Evolutionary conservation across 2,329 filamentous ascomycete species (phyloP).

Genomic region (Acarospora socialis): DNA sequence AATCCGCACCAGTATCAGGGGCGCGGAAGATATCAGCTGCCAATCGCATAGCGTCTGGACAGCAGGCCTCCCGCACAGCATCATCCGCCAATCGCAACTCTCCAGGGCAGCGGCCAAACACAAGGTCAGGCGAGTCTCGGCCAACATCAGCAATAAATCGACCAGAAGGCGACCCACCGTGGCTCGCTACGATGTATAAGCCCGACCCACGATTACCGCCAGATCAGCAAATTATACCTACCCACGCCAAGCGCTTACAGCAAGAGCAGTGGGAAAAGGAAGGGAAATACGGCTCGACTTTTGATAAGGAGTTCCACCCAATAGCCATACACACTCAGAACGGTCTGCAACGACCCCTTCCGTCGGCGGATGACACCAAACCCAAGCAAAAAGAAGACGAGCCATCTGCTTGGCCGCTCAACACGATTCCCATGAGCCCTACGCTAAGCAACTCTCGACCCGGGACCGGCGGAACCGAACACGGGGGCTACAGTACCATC

Average conservation of each 20-base stretch:
- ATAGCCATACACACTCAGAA: conserved; percentile 26
- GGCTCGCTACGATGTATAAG: conserved; percentile 89
- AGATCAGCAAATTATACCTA: conserved; percentile 89
- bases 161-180: conserved; percentile 89
- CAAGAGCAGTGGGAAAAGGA: conserved; percentile 94
- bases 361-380: conserved; percentile 4
- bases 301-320: conserved; percentile 77
- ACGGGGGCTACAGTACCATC: conserved; percentile 35
- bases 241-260: conserved; percentile 76
- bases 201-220: conserved; percentile 87
- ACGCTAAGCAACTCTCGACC: conserved; percentile 6
- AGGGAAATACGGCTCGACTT: conserved; percentile 69
- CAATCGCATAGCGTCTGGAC: conserved; percentile 3
- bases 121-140: conserved; percentile 41
- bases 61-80: conserved; percentile 11
- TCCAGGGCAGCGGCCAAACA: conserved; percentile 42
- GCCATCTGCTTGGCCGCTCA: conserved; percentile 17
- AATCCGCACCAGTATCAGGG: background rate
- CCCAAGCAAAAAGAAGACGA: conserved; percentile 15
- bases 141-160: conserved; percentile 45
- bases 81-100: conserved; percentile 27
- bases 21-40: conserved; percentile 4
- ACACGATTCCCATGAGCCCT: conserved; percentile 17
- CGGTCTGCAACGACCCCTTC: conserved; percentile 5
- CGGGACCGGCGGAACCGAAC: conserved; percentile 13